These are phyloP conservation scores for Picea glauca DNA, from an alignment of 75 land plant species.

Conservation along the genomic window DNA sequence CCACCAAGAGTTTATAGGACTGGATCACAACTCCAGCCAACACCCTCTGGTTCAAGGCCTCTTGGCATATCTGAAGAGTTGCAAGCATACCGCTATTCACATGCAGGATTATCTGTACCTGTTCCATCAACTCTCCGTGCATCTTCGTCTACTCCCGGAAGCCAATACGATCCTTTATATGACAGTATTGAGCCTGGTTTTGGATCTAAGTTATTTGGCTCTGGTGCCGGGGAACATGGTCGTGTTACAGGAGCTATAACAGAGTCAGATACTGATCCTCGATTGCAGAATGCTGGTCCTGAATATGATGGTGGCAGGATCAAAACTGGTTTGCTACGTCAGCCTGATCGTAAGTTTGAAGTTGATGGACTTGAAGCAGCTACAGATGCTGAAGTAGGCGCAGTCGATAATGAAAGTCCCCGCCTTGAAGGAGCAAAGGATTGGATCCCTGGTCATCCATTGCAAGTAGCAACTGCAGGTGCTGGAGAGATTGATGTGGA, in stretches of 20 bases:
- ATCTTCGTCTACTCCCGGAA: conserved; percentile 19
- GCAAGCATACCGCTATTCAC: not conserved
- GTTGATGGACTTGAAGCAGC: conserved; percentile 16
- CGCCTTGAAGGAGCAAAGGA: conserved; percentile 12
- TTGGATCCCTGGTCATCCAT: conserved; percentile 5
- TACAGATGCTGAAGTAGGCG: conserved; percentile 20
- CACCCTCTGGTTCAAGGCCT: not conserved
- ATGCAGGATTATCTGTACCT: conserved; percentile 39
- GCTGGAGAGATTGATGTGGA: conserved; percentile 4
- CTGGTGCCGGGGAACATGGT: not conserved
- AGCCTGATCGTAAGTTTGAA: conserved; percentile 1
- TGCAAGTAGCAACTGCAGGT: conserved; percentile 17
- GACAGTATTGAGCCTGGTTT: conserved; percentile 34
- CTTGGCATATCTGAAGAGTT: no score
- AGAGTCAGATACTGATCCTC: not conserved
- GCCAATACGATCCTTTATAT: conserved; percentile 35
- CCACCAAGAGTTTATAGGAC: not conserved
- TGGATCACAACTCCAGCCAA: conserved; percentile 4
- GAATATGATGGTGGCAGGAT: not conserved
- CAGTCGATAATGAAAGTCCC: conserved; percentile 18
- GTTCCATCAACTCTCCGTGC: conserved; percentile 34
- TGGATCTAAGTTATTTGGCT: conserved; percentile 4
- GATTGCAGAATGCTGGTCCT: conserved; percentile 1
- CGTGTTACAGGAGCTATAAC: not conserved
- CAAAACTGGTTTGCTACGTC: not conserved